Evolutionary conservation across 805 yeast genomes (phyloP).

Genomic region (Cyberlindnera mrakii): DNA sequence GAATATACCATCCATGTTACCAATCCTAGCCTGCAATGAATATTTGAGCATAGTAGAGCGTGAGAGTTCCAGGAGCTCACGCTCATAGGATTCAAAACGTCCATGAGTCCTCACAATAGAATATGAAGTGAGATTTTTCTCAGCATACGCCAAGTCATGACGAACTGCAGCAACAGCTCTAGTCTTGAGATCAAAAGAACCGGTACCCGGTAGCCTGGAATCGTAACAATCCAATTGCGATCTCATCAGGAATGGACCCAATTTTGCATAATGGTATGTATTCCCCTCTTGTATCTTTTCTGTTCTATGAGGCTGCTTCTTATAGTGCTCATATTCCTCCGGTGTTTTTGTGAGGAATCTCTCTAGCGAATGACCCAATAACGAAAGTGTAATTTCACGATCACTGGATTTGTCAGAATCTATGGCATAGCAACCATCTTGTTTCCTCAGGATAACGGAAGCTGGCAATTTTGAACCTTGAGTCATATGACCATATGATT

Average conservation of each 20-base stretch:
- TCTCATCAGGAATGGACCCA: conserved; percentile 69
- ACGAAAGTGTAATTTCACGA: conserved; percentile 59
- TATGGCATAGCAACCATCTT: conserved; percentile 46
- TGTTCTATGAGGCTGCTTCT: conserved; percentile 8
- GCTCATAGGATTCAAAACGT: conserved; percentile 68
- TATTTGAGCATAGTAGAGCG: conserved; percentile 78
- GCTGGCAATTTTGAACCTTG: conserved; percentile 46
- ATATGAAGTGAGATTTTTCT: conserved; percentile 45
- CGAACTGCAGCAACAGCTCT: conserved; percentile 86
- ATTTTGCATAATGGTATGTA: conserved; percentile 68
- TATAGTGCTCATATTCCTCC: conserved; percentile 39
- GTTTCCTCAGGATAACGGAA: conserved; percentile 47
- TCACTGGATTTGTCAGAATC: conserved; percentile 67
- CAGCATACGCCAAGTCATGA: conserved; percentile 57
- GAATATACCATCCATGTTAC: conserved; percentile 95
- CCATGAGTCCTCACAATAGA: conserved; percentile 61
- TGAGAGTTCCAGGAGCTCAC: conserved; percentile 72
- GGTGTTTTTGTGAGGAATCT: conserved; percentile 59
- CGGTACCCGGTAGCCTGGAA: conserved; percentile 75
- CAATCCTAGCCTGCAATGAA: conserved; percentile 86
- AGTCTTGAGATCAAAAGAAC: conserved; percentile 87
- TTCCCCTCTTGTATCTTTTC: conserved; percentile 17
- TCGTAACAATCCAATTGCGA: conserved; percentile 89
- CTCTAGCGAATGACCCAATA: conserved; percentile 78
- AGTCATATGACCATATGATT: conserved; percentile 30